Conservation (phyloP, 2,329 filamentous ascomycete species). For the Cordyceps pruinosa region DNA sequence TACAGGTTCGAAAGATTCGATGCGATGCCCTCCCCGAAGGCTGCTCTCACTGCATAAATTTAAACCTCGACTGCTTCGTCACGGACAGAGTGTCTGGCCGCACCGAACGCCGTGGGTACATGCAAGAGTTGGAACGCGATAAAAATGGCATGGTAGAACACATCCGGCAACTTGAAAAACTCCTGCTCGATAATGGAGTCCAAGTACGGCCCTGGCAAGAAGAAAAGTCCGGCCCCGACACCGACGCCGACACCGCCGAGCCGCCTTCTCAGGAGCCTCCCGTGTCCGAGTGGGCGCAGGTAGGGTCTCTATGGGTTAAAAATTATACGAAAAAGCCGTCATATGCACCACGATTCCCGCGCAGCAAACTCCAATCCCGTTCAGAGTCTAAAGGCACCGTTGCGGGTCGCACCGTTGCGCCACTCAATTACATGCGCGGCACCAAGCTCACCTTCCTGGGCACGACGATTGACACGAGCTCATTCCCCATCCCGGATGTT, state of each 20-base stretch:
- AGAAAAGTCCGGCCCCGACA: constrained; percentile 25
- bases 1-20: constrained; percentile 73
- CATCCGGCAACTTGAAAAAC: constrained; percentile 60
- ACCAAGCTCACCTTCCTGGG: constrained; percentile 73
- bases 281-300: constrained; percentile 23
- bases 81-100: constrained; percentile 82
- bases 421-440: constrained; percentile 66
- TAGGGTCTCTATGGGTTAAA: constrained; percentile 30
- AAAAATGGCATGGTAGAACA: constrained; percentile 60
- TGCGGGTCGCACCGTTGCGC: constrained; percentile 54
- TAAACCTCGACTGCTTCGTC: constrained; percentile 71
- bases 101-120: constrained; percentile 70
- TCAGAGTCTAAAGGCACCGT: constrained; percentile 60
- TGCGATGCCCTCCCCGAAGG: constrained; percentile 76
- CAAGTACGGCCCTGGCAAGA: constrained; percentile 49
- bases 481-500: constrained; percentile 60
- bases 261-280: neutral
- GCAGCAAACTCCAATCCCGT: constrained; percentile 32
- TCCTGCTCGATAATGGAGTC: constrained; percentile 54
- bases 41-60: constrained; percentile 73
- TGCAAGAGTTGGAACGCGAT: constrained; percentile 68
- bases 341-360: constrained; percentile 24
- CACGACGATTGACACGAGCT: constrained; percentile 70
- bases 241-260: neutral
- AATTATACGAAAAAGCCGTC: constrained; percentile 20